These are phyloP conservation scores for Naganishia randhawae DNA, from an alignment of 768 basidiomycete genomes.

Conservation along the genomic window DNA sequence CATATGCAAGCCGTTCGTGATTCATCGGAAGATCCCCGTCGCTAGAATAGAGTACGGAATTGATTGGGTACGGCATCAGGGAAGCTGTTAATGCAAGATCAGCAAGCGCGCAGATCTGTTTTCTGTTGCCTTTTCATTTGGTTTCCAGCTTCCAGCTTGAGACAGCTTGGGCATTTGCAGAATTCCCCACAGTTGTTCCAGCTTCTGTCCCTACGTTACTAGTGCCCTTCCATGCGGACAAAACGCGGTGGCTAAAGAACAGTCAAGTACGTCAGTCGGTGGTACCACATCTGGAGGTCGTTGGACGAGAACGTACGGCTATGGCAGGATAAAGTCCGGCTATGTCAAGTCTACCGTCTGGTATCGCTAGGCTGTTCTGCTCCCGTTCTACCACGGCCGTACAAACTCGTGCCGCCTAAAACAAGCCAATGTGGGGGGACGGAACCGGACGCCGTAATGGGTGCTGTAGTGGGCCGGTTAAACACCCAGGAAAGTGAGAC, in stretches of 20 bases:
- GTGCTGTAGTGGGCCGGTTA: not conserved
- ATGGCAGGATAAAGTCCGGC: not conserved
- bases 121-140: not conserved
- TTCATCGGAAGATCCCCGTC: not conserved
- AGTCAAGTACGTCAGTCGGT: not conserved
- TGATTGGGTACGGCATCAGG: not conserved
- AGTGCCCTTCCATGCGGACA: not conserved
- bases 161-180: too few relatives aligned
- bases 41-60: not conserved
- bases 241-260: not conserved
- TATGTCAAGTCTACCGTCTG: not conserved
- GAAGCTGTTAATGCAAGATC: not conserved
- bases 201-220: not conserved
- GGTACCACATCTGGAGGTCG: too few relatives aligned
- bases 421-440: not conserved
- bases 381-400: not conserved
- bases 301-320: not conserved
- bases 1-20: not conserved
- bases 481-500: not conserved
- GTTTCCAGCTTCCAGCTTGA: too few relatives aligned
- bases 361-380: not conserved
- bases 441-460: too few relatives aligned
- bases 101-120: conserved; percentile 4
- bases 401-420: not conserved
- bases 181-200: not conserved